A percentile compares a stretch with the other conserved stretches of the same genome.
These are phyloP conservation scores for Monosporascus sp. DNA, from an alignment of 2,329 filamentous ascomycete genomes.

Conservation along the genomic window DNA sequence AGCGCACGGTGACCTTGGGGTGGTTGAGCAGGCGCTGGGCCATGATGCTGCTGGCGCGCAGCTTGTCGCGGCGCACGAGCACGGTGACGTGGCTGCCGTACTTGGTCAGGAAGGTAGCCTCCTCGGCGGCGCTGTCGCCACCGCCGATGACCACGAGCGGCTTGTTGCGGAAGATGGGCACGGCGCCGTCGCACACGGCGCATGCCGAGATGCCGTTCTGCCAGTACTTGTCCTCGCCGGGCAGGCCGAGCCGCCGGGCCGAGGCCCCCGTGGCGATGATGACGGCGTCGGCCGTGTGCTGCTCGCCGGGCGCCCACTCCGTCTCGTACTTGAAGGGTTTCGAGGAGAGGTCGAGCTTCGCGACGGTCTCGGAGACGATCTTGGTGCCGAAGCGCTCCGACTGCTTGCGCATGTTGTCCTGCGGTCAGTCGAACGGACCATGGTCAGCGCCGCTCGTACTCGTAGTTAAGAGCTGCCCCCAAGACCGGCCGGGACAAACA, in stretches of 20 bases:
- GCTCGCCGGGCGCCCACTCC: slow-evolving; percentile 77
- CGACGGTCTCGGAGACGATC: slow-evolving; percentile 89
- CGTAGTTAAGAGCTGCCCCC: no score
- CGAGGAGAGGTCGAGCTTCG: slow-evolving; percentile 75
- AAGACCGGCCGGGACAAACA: neutral
- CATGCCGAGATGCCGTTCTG: slow-evolving; percentile 94
- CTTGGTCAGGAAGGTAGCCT: slow-evolving; percentile 96
- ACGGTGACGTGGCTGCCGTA: slow-evolving; percentile 95
- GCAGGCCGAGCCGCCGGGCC: slow-evolving; percentile 73
- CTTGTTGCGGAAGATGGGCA: slow-evolving; percentile 97
- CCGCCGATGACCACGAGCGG: slow-evolving; percentile 93
- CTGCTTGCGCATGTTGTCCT: slow-evolving; percentile 88
- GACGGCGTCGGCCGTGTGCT: slow-evolving; percentile 83
- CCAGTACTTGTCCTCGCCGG: slow-evolving; percentile 95
- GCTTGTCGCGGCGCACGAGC: slow-evolving; percentile 78
- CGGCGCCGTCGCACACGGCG: slow-evolving; percentile 93
- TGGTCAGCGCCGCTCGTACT: no score
- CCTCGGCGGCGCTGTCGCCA: slow-evolving; percentile 93
- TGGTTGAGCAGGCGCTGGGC: slow-evolving; percentile 75
- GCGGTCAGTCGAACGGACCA: neutral
- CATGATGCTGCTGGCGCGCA: slow-evolving; percentile 90
- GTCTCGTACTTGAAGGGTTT: slow-evolving; percentile 91
- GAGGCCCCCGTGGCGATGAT: slow-evolving; percentile 96
- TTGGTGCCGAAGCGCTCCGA: slow-evolving; percentile 88
- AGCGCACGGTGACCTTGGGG: slow-evolving; percentile 86